Conservation (phyloP, 2,329 filamentous ascomycete genomes). For the Penicillium oxalicum region DNA sequence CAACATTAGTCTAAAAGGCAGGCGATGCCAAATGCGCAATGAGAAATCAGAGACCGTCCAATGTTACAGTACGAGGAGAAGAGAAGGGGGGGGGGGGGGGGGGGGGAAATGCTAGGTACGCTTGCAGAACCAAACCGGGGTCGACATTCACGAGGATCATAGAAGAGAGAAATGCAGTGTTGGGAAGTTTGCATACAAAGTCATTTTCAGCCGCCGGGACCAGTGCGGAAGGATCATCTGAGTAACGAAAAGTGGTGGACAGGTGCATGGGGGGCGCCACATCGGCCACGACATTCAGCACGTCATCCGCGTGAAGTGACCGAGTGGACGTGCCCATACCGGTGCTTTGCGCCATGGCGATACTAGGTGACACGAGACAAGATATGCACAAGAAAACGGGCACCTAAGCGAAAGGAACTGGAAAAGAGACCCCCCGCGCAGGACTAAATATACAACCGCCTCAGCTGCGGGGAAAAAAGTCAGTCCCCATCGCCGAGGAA, state of each 20-base stretch:
- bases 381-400: slow-evolving; percentile 13
- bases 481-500: too few relatives aligned
- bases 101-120: background rate
- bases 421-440: background rate
- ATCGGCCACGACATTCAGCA: slow-evolving; percentile 65
- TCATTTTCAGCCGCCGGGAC: slow-evolving; percentile 41
- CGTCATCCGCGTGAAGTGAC: slow-evolving; percentile 77
- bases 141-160: too few relatives aligned
- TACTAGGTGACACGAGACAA: slow-evolving; percentile 17
- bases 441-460: slow-evolving; percentile 13
- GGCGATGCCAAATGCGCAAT: background rate
- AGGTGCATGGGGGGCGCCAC: slow-evolving; percentile 86
- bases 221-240: slow-evolving; percentile 62
- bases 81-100: background rate
- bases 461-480: too few relatives aligned
- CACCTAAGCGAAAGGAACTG: background rate
- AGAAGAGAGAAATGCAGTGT: too few relatives aligned
- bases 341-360: slow-evolving; percentile 24
- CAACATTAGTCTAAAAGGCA: slow-evolving; percentile 16
- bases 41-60: background rate
- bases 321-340: slow-evolving; percentile 53
- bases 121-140: too few relatives aligned
- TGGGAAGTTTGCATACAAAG: slow-evolving; percentile 45
- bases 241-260: slow-evolving; percentile 85
- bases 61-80: background rate